phyloP scores from a whole-genome alignment of 2,329 filamentous ascomycete species.

The Colletotrichum godetiae region DNA sequence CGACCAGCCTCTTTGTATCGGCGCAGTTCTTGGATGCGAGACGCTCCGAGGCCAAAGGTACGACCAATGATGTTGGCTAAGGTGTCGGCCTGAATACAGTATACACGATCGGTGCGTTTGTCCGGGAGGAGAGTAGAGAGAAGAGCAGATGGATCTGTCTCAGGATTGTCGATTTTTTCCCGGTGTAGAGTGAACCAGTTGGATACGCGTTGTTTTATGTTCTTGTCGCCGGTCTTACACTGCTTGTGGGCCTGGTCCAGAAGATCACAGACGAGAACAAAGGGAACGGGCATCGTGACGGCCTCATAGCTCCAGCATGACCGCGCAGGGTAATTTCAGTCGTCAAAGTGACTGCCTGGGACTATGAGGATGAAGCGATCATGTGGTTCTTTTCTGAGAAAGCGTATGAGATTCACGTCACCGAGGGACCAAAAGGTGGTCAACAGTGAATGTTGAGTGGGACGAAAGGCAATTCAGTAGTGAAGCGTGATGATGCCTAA shows the following conservation, averaged over 20 bases:
- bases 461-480: background rate
- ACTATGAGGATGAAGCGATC: background rate
- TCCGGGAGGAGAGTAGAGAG: conserved; percentile 83
- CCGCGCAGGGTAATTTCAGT: background rate
- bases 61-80: conserved; percentile 77
- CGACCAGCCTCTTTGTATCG: conserved; percentile 69
- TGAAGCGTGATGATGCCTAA: conserved; percentile 8
- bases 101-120: conserved; percentile 81
- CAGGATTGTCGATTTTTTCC: conserved; percentile 64
- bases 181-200: conserved; percentile 79
- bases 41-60: conserved; percentile 71
- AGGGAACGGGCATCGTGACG: conserved; percentile 70
- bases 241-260: conserved; percentile 73
- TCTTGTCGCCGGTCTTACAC: conserved; percentile 45
- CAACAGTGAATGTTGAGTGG: background rate
- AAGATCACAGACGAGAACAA: conserved; percentile 78
- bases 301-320: conserved; percentile 3
- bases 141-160: conserved; percentile 71
- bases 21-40: conserved; percentile 70
- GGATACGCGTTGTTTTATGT: conserved; percentile 53
- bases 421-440: background rate
- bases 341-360: too few relatives aligned
- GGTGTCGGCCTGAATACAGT: conserved; percentile 70
- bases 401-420: background rate
- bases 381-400: background rate